Base-by-base conservation (phyloP, 257 asterid species). In the Rauvolfia tetraphylla region DNA sequence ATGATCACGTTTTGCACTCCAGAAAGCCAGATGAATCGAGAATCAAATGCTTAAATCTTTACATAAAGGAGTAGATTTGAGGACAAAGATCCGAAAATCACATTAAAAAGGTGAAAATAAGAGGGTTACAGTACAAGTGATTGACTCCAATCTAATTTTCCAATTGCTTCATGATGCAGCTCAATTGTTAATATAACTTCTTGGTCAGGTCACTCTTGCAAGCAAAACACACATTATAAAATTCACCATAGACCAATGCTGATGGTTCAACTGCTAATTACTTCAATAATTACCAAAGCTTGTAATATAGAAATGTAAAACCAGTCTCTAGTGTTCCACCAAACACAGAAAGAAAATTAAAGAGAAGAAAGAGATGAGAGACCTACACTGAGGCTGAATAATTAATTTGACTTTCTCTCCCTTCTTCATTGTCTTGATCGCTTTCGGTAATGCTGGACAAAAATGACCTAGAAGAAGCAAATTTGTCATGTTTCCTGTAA, bases 361-460 rank as follows among this genome's bases (percentile, higher is more conserved):
- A 25, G 0, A 46, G 56, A 48, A 76, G 46, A 59, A 65, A 41
- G 65, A 57, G 69, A 23, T n/a, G 18, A 39, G 39, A 78, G 72
- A 78, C 88, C 20, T 84, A 91, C 95, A 91, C 33, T 82, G 87
- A 58, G 91, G 91, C 84, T 88, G 89, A 79, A 91, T 85, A 79
- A 82, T 61, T 79, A 91, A 79, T 80, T 83, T 81, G 78, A 69
- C 95, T 82, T 78, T 88, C 88, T 91, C 97, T 41, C 91, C 88
- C 79, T 44, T 85, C 87, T 75, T 89, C 97, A 91, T 91, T 75
- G 97, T 89, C 84, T 88, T 89, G 79, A 91, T 76, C 54, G 89
- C 95, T 83, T 80, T 91, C 53, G 90, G 78, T 79, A 91, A 75
- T 74, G 93, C 97, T 7, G 90, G 89, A 79, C 95, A 89, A 56